Conservation (phyloP, 2,329 filamentous ascomycete species). For the Shiraia bambusicola region DNA sequence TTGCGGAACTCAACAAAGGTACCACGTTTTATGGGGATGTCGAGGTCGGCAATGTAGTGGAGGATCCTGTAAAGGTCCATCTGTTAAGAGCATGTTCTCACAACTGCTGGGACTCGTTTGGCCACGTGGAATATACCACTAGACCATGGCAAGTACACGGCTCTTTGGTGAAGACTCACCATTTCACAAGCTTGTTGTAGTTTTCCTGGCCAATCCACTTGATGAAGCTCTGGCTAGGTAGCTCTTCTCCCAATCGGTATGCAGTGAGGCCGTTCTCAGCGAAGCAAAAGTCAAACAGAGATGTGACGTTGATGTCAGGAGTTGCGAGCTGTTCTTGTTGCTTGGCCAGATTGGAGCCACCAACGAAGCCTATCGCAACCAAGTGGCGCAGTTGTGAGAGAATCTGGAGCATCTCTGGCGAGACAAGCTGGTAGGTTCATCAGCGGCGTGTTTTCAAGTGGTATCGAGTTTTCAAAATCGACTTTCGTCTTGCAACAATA, state of each 20-base stretch:
- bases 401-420: slow-evolving; percentile 78
- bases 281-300: slow-evolving; percentile 97
- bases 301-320: slow-evolving; percentile 65
- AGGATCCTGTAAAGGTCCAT: slow-evolving; percentile 54
- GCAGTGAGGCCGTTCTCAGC: slow-evolving; percentile 94
- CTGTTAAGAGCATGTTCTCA: slow-evolving; percentile 36
- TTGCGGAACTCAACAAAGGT: slow-evolving; percentile 89
- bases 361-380: slow-evolving; percentile 87
- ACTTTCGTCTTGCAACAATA: background rate
- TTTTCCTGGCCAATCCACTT: slow-evolving; percentile 81
- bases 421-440: slow-evolving; percentile 57
- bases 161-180: slow-evolving; percentile 12
- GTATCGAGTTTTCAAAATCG: background rate
- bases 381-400: slow-evolving; percentile 81
- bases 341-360: slow-evolving; percentile 87
- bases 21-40: slow-evolving; percentile 78
- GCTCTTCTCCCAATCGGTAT: slow-evolving; percentile 74
- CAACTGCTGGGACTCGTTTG: background rate
- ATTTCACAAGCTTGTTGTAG: slow-evolving; percentile 78
- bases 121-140: no score
- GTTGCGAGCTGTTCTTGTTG: slow-evolving; percentile 94
- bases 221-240: slow-evolving; percentile 85
- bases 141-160: background rate
- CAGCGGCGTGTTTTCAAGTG: slow-evolving; percentile 8
- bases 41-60: slow-evolving; percentile 81